These are phyloP conservation scores for Gastrolobium villosum DNA, from an alignment of 306 rosid species.

Conservation along the genomic window DNA sequence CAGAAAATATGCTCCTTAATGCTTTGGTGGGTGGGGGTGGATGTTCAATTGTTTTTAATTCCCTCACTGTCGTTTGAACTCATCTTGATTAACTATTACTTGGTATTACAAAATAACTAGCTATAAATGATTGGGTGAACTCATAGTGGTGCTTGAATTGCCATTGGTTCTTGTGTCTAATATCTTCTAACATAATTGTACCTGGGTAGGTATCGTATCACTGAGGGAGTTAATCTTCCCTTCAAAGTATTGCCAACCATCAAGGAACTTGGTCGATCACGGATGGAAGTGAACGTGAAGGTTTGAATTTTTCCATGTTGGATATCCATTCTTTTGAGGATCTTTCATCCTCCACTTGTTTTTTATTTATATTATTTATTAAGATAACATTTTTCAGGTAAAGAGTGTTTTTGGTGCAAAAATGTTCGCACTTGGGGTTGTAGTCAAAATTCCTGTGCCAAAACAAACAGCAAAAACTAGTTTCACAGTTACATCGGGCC, in stretches of 20 bases:
- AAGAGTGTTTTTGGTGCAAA: constrained; percentile 89
- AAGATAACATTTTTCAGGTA: constrained; percentile 62
- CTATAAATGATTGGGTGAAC: not conserved
- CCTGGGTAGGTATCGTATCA: constrained; percentile 79
- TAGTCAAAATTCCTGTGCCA: constrained; percentile 90
- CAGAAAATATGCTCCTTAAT: constrained; percentile 25
- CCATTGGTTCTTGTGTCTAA: not conserved
- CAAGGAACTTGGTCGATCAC: constrained; percentile 89
- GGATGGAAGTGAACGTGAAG: constrained; percentile 96
- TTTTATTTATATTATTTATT: not conserved
- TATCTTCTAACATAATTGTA: constrained; percentile 18
- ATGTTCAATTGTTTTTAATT: constrained; percentile 14
- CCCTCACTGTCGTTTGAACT: not conserved
- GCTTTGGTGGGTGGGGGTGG: not conserved
- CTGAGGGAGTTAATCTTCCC: constrained; percentile 96
- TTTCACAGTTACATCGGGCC: constrained; percentile 91
- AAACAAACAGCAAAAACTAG: constrained; percentile 91
- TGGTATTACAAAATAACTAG: constrained; percentile 1
- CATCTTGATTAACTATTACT: not conserved
- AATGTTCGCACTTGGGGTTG: constrained; percentile 96
- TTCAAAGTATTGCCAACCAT: constrained; percentile 90
- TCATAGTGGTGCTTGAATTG: not conserved
- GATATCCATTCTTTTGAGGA: constrained; percentile 24
- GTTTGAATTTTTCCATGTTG: constrained; percentile 50
- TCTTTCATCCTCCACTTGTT: constrained; percentile 15